Base-by-base conservation (phyloP, 2,329 filamentous ascomycete genomes). In the Tolypocladium paradoxum region DNA sequence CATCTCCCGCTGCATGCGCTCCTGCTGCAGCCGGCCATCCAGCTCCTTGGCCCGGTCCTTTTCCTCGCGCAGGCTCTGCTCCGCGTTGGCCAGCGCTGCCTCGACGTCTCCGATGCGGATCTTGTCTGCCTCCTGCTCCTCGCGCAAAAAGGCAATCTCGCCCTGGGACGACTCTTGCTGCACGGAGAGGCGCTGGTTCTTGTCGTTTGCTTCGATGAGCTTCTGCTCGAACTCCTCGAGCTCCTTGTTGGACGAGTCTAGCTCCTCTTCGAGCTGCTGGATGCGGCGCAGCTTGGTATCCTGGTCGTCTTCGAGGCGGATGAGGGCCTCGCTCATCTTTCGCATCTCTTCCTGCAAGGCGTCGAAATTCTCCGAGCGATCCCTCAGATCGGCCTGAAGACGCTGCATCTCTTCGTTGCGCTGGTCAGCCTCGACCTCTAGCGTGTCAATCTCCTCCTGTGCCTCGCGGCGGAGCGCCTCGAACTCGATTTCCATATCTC, bases 111-210 rank as follows among this genome's bases (percentile, higher is more conserved):
- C 90, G 62, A 99, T 97, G 70, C 90, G 91, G 66, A 99, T 95
- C 77, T 99, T 99, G 74, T 99, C 93, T 20, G 82, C 83, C 70
- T 99, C 93, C 69, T 99, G 93, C 73, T 99, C 93, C 66, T 99
- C 93, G 2, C 93, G 85, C 50, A 99, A 70, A 77, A 99, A 99
- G 1, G 88, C 85, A 69, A 97, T 95, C 68, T 99, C 93, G 55
- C 86, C 86, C 62, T 96, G 92, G 53, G 87, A 86, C 6, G 89
- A 95, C 70, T 99, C 93, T 58, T 92, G 86, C 65, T 97, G 91
- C 34, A 99, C 89, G 4, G 87, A 85, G 3, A 97, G 77, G 51
- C 91, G 83, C 62, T 95, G 87, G 48, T 87, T 85, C 75, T 97
- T 97, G 61, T 87, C 83, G 64, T 92, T 92, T 7, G 89, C 77